Evolutionary conservation across 306 rosid species (phyloP), one percentile per base, ranked within the genome.

Genomic region (Sechiopsis laciniata): DNA sequence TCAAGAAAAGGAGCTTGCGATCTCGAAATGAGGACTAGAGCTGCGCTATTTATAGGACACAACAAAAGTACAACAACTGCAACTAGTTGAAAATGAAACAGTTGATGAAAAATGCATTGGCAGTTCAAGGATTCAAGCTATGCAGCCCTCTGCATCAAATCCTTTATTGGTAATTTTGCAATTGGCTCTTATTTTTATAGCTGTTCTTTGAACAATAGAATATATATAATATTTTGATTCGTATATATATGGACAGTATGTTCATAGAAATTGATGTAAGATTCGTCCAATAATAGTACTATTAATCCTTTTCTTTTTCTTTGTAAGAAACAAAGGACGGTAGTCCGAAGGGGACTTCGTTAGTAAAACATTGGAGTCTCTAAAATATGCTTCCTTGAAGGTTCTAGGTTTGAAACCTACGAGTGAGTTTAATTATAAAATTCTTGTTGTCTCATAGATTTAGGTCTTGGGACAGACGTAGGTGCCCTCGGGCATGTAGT

Each of bases 1-100:
- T 87, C 86, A 87, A 80, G 88, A 86, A 80, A 82, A 91, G 75
- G 63, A 80, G 76, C 74, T 74, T 35, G 72, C 79, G 40, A 53
- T 40, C 82, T 60, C 71, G 57, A 67, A 74, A 81, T 72, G 81
- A 76, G 59, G 84, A 84, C 71, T 83, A 83, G 85, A 78, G 62
- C 73, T 71, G 57, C 82, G 50, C 77, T 82, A 42, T 72, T 75
- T 55, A 70, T 70, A 75, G 29, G 15, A 45, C 24, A 63, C 72
- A 63, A 17, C 48, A 37, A 9, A 78, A 79, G 73, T 79, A 55
- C 79, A 37, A 48, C 46, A 56, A 62, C 71, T 29, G 75, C 72
- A 66, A 24, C n/a, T 56, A 50, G 46, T 72, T 56, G 48, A 42
- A 42, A 81, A 74, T 75, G 81, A 74, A 79, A 74, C 80, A 74